Evolutionary conservation across 2,329 filamentous ascomycete genomes (phyloP).

Genomic region (Phialocephala subalpina): DNA sequence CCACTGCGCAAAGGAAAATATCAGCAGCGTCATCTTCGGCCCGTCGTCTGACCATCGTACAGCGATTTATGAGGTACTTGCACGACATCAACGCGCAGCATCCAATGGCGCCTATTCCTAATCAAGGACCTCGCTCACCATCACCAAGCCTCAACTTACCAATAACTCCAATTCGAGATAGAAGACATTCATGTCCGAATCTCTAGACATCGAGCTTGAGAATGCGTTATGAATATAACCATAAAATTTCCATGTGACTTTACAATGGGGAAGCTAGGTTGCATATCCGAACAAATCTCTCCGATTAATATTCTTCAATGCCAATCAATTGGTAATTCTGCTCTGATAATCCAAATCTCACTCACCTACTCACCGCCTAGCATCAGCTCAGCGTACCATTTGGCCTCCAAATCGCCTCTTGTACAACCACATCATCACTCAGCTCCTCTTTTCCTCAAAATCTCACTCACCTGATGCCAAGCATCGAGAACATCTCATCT

Average conservation of each 20-base stretch:
- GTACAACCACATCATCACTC: constrained; percentile 4
- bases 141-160: not conserved
- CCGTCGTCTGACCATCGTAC: constrained; percentile 8
- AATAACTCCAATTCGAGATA: not conserved
- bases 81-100: constrained; percentile 3
- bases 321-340: not conserved
- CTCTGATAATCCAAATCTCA: not conserved
- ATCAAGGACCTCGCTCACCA: not conserved
- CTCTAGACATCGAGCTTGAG: not conserved
- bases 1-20: not conserved
- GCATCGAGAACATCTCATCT: not conserved
- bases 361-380: not conserved
- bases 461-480: constrained; percentile 10
- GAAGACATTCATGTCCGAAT: not conserved
- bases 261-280: not conserved
- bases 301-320: constrained; percentile 1
- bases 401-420: constrained; percentile 8
- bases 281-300: constrained; percentile 1
- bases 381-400: constrained; percentile 12
- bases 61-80: constrained; percentile 2
- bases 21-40: constrained; percentile 10
- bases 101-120: not conserved
- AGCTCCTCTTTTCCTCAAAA: not conserved
- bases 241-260: not conserved
- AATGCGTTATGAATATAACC: not conserved